These are phyloP conservation scores for Neospora caninum DNA, from an alignment of 169 alveolate genomes.

Conservation along the genomic window DNA sequence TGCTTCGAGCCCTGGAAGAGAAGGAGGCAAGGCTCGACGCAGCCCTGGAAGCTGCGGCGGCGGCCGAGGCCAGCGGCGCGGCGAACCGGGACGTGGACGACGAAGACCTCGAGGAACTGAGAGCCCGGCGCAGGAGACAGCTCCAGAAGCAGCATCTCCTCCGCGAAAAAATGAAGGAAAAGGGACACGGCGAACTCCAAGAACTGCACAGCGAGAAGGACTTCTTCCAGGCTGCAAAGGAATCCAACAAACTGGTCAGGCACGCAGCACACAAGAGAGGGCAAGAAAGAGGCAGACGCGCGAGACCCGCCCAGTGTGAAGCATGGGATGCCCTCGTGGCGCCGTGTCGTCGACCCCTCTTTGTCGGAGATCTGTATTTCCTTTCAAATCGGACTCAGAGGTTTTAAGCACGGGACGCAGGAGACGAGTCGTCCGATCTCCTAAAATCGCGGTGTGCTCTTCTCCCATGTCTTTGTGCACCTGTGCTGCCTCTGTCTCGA, in stretches of 20 bases:
- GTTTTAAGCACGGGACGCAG: too few relatives aligned
- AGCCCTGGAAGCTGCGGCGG: conserved; percentile 29
- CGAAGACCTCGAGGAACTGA: conserved; percentile 39
- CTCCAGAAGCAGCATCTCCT: conserved; percentile 38
- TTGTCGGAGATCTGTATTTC: too few relatives aligned
- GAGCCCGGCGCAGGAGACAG: conserved; percentile 19
- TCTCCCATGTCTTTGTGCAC: too few relatives aligned
- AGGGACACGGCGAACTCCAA: conserved; percentile 46
- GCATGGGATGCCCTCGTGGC: too few relatives aligned
- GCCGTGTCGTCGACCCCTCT: too few relatives aligned
- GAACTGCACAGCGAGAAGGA: conserved; percentile 49
- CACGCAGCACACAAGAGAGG: background rate
- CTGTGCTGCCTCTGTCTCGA: too few relatives aligned
- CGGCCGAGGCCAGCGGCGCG: background rate
- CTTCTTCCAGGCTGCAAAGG: conserved; percentile 37
- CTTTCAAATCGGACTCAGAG: too few relatives aligned
- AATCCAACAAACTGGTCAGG: conserved; percentile 31
- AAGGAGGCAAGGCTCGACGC: conserved; percentile 59
- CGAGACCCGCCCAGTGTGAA: background rate
- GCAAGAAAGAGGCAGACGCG: background rate
- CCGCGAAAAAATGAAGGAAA: background rate
- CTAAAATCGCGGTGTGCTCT: too few relatives aligned
- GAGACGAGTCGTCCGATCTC: too few relatives aligned
- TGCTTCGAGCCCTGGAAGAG: conserved; percentile 57
- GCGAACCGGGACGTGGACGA: conserved; percentile 17